Conservation (phyloP, 78 protist genomes). For the Anaeramoeba ignava region DNA sequence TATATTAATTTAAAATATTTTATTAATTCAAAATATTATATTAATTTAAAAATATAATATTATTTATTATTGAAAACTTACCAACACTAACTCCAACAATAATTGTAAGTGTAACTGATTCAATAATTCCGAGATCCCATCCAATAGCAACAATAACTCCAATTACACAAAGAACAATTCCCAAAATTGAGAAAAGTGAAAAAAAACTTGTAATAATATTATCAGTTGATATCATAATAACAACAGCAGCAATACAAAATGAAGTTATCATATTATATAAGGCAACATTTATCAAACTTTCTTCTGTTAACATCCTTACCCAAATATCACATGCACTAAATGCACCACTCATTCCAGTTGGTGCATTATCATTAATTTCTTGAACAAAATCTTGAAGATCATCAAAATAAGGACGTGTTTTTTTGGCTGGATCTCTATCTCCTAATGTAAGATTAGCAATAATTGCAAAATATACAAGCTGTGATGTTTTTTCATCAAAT, state of each 20-base stretch:
- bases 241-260: neutral
- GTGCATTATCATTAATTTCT: neutral
- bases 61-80: no score
- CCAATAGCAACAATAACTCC: constrained; percentile 7
- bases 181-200: constrained; percentile 5
- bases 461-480: no score
- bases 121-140: constrained; percentile 26
- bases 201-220: neutral
- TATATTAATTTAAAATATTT: no score
- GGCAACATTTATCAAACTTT: neutral
- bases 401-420: neutral
- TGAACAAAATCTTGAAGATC: neutral
- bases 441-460: neutral
- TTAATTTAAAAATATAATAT: no score
- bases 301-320: constrained; percentile 25
- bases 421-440: neutral
- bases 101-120: constrained; percentile 18
- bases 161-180: constrained; percentile 8
- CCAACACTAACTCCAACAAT: constrained; percentile 25
- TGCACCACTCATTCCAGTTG: neutral
- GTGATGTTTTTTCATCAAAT: no score
- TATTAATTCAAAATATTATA: no score
- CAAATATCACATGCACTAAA: neutral
- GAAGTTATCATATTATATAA: neutral
- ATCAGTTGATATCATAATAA: constrained; percentile 3